Percentiles rank a stretch among this genome's conserved stretches.
Evolutionary conservation across 352 stramenopile genomes (phyloP).

Genomic region (Phytopythium delawarense): DNA sequence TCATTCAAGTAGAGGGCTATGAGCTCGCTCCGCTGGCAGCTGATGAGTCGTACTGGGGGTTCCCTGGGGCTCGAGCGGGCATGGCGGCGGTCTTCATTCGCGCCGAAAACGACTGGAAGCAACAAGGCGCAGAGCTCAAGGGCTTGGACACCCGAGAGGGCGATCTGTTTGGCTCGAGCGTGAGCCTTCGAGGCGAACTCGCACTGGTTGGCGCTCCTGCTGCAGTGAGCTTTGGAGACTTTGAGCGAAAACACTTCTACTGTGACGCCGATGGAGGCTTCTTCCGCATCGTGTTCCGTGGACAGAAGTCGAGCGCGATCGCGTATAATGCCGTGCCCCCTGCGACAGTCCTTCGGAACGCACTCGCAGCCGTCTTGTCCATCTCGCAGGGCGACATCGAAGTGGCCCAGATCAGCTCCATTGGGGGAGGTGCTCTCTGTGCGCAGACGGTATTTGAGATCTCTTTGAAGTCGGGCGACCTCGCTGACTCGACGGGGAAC

Average conservation of each 20-base stretch:
- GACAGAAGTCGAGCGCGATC: constrained; percentile 47
- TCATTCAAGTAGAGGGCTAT: constrained; percentile 53
- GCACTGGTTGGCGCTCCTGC: constrained; percentile 62
- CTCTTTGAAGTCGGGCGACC: constrained; percentile 46
- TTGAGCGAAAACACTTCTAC: constrained; percentile 64
- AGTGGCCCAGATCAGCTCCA: constrained; percentile 42
- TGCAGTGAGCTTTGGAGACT: constrained; percentile 65
- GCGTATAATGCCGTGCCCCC: constrained; percentile 44
- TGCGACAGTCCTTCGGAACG: constrained; percentile 35
- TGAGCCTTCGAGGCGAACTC: constrained; percentile 48
- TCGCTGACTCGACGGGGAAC: constrained; percentile 49
- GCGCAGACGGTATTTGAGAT: constrained; percentile 46
- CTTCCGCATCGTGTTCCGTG: constrained; percentile 59
- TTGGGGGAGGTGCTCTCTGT: constrained; percentile 27
- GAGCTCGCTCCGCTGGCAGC: constrained; percentile 20
- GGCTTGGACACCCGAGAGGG: constrained; percentile 53
- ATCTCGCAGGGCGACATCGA: constrained; percentile 49
- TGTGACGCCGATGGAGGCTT: constrained; percentile 74
- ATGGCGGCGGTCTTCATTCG: constrained; percentile 65
- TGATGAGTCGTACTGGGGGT: constrained; percentile 41
- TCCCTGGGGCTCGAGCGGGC: constrained; percentile 53
- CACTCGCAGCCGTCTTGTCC: constrained; percentile 54
- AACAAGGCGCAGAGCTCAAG: constrained; percentile 53
- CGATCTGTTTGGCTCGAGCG: constrained; percentile 73
- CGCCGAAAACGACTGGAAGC: constrained; percentile 68